A percentile compares a stretch with the other conserved stretches of the same genome.
Conservation (phyloP, 2,329 filamentous ascomycete genomes). For the Arthroderma sp. region DNA sequence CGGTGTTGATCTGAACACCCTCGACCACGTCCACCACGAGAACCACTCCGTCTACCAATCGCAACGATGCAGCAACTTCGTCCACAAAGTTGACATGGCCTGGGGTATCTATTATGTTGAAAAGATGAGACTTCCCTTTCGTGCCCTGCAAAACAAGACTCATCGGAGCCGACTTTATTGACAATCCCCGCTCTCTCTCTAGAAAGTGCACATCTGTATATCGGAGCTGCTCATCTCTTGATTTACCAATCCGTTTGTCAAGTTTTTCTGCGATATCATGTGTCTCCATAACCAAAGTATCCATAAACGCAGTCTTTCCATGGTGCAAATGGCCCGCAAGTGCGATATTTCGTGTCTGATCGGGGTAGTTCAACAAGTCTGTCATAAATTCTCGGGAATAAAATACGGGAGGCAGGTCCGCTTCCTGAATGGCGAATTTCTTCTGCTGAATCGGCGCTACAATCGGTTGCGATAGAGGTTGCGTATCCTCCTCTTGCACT, state of each 20-base stretch:
- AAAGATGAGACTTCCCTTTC: slow-evolving; percentile 83
- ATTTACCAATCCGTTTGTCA: slow-evolving; percentile 68
- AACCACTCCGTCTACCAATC: slow-evolving; percentile 82
- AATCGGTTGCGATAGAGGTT: slow-evolving; percentile 83
- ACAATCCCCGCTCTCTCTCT: slow-evolving; percentile 79
- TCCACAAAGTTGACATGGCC: slow-evolving; percentile 98
- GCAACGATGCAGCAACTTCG: slow-evolving; percentile 78
- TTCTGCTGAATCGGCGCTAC: slow-evolving; percentile 87
- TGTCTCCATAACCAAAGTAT: slow-evolving; percentile 93
- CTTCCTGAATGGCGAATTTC: slow-evolving; percentile 90
- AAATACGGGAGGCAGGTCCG: slow-evolving; percentile 74
- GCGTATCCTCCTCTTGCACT: slow-evolving; percentile 94
- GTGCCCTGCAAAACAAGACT: slow-evolving; percentile 78
- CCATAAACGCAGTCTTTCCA: slow-evolving; percentile 95
- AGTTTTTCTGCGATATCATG: slow-evolving; percentile 72
- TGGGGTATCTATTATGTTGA: slow-evolving; percentile 92
- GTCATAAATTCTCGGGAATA: slow-evolving; percentile 88
- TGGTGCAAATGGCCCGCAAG: slow-evolving; percentile 90
- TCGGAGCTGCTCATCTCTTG: slow-evolving; percentile 75
- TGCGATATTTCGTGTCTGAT: slow-evolving; percentile 86
- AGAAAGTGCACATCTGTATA: slow-evolving; percentile 89
- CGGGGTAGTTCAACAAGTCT: slow-evolving; percentile 89
- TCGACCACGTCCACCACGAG: slow-evolving; percentile 93
- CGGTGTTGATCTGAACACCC: slow-evolving; percentile 96
- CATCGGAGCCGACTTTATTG: slow-evolving; percentile 90